These are phyloP conservation scores for Passiflora organensis DNA, from an alignment of 345 rosid genomes.

Conservation along the genomic window DNA sequence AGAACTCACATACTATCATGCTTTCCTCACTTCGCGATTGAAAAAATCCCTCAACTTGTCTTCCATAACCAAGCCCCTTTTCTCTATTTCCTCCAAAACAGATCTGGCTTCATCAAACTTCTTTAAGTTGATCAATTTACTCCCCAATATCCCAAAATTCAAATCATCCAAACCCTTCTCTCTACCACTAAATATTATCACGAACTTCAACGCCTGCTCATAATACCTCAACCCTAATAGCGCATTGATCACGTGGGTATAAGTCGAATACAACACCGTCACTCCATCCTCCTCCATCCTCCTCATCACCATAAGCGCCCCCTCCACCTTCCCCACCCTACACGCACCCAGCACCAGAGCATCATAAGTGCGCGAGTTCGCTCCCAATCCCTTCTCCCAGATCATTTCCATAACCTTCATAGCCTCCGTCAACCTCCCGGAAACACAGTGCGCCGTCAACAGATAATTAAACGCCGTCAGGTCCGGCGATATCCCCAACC, in stretches of 20 bases:
- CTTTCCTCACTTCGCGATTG: constrained; percentile 7
- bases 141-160: constrained; percentile 50
- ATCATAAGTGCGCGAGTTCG: constrained; percentile 57
- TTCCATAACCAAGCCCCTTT: constrained; percentile 38
- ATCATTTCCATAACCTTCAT: constrained; percentile 42
- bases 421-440: constrained; percentile 40
- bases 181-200: constrained; percentile 40
- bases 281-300: constrained; percentile 55
- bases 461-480: constrained; percentile 48
- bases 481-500: constrained; percentile 32
- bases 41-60: constrained; percentile 24
- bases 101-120: constrained; percentile 39
- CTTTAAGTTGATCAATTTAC: constrained; percentile 32
- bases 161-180: constrained; percentile 44
- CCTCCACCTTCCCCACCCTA: constrained; percentile 49
- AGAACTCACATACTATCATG: not conserved
- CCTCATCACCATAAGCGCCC: constrained; percentile 50
- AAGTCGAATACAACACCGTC: constrained; percentile 43
- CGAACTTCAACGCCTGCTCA: constrained; percentile 47
- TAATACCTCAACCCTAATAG: constrained; percentile 36
- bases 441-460: constrained; percentile 38
- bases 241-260: constrained; percentile 44
- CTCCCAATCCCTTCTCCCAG: constrained; percentile 34
- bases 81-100: constrained; percentile 52
- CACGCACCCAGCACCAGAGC: constrained; percentile 71